Percentiles rank a stretch among this genome's conserved stretches.
Conservation (phyloP, 1,284 basidiomycete genomes). For the Omphalotus olearius region DNA sequence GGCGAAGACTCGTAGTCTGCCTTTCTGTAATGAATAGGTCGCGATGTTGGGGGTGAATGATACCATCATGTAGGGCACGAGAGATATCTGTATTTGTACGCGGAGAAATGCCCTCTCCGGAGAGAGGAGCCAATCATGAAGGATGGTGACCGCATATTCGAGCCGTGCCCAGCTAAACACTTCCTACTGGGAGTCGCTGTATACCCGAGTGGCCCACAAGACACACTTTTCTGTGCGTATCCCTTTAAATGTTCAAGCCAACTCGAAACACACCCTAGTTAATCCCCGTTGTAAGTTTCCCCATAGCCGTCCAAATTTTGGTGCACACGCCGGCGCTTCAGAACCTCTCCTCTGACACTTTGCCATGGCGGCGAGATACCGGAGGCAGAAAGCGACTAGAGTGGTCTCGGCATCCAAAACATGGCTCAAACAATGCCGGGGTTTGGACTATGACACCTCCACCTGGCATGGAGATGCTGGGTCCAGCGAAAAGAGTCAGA, state of each 20-base stretch:
- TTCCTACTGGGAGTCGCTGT: not conserved
- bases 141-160: slow-evolving; percentile 3
- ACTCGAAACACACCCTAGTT: slow-evolving; percentile 1
- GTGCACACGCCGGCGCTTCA: slow-evolving; percentile 13
- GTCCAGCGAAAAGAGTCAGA: slow-evolving; percentile 11
- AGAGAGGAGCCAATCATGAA: not conserved
- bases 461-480: slow-evolving; percentile 7
- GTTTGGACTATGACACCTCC: slow-evolving; percentile 10
- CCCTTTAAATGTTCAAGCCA: slow-evolving; percentile 7
- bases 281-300: slow-evolving; percentile 1
- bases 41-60: slow-evolving; percentile 14
- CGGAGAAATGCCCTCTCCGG: too few relatives aligned
- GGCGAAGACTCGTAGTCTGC: slow-evolving; percentile 8
- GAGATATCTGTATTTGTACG: too few relatives aligned
- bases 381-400: slow-evolving; percentile 10
- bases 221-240: slow-evolving; percentile 9
- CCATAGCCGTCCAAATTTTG: slow-evolving; percentile 14
- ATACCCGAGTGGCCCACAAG: not conserved
- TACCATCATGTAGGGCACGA: not conserved
- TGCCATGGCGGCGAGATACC: slow-evolving; percentile 3
- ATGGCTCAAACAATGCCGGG: slow-evolving; percentile 15
- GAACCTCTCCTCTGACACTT: slow-evolving; percentile 12
- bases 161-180: slow-evolving; percentile 4
- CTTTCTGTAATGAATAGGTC: slow-evolving; percentile 14
- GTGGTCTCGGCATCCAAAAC: slow-evolving; percentile 15